Evolutionary conservation across 805 yeast species (phyloP).

Genomic region (Wickerhamiella sergipiensis): DNA sequence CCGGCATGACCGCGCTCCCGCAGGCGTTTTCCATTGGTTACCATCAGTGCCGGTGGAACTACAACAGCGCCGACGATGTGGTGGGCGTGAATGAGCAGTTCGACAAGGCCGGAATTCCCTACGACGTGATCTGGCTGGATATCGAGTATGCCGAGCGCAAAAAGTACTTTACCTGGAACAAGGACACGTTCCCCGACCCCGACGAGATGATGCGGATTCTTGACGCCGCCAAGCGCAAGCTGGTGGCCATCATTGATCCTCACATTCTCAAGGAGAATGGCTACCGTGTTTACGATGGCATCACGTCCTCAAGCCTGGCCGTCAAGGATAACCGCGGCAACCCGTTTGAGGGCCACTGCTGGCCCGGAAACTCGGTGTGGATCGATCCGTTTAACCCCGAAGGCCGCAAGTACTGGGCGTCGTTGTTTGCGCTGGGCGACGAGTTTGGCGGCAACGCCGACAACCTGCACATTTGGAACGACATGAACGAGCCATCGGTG

Average conservation of each 20-base stretch:
- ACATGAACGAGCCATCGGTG: conserved; percentile 95
- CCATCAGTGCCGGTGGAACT: conserved; percentile 97
- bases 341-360: conserved; percentile 73
- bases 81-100: conserved; percentile 53
- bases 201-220: conserved; percentile 49
- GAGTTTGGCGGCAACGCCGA: conserved; percentile 35
- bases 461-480: conserved; percentile 86
- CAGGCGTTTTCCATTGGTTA: conserved; percentile 70
- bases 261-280: conserved; percentile 52
- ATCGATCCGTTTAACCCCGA: conserved; percentile 66
- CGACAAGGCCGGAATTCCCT: conserved; percentile 66
- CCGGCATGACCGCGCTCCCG: conserved; percentile 68
- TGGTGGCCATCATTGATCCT: conserved; percentile 83
- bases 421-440: conserved; percentile 32
- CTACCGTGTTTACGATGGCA: conserved; percentile 47
- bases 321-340: conserved; percentile 35
- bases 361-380: conserved; percentile 98
- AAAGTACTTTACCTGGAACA: conserved; percentile 87
- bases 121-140: conserved; percentile 89
- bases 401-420: conserved; percentile 47
- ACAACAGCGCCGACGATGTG: conserved; percentile 78
- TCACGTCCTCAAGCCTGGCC: conserved; percentile 32
- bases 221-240: conserved; percentile 59
- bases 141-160: conserved; percentile 79
- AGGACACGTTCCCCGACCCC: conserved; percentile 61